phyloP scores from a whole-genome alignment of 257 asterid genomes.

The Fraxinus americana region DNA sequence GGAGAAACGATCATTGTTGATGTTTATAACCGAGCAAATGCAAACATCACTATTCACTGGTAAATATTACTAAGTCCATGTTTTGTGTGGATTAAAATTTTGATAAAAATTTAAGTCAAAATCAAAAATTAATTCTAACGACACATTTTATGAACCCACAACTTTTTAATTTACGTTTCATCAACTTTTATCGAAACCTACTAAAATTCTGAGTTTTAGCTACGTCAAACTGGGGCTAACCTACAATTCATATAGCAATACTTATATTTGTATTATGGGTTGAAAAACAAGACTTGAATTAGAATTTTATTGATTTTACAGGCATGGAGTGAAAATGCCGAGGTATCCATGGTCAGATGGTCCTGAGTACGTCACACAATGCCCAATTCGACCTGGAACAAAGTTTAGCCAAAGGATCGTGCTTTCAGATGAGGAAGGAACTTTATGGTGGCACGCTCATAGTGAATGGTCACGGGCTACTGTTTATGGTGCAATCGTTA shows the following conservation, averaged over 20 bases:
- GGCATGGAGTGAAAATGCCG: constrained; percentile 74
- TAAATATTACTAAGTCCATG: not conserved
- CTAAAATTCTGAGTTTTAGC: too few species aligned
- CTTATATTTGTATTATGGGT: too few species aligned
- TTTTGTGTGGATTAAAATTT: too few species aligned
- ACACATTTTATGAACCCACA: too few species aligned
- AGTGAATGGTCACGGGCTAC: constrained; percentile 61
- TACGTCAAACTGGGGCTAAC: not conserved
- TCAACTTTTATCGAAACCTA: too few species aligned
- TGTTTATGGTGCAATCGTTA: constrained; percentile 50
- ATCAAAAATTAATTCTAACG: too few species aligned
- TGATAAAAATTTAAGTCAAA: too few species aligned
- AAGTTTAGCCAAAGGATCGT: constrained; percentile 45
- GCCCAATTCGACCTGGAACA: constrained; percentile 57
- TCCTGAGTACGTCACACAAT: constrained; percentile 60
- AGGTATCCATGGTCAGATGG: constrained; percentile 76
- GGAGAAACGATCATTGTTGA: constrained; percentile 40
- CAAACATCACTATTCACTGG: constrained; percentile 47
- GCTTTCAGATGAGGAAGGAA: constrained; percentile 61
- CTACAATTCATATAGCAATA: not conserved
- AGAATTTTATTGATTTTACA: constrained; percentile 3
- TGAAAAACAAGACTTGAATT: not conserved
- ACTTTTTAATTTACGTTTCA: too few species aligned
- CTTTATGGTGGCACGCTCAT: constrained; percentile 83
- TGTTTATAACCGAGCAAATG: constrained; percentile 28